These are phyloP conservation scores for Metarhizium guizhouense DNA, from an alignment of 2,329 filamentous ascomycete genomes.

Conservation along the genomic window DNA sequence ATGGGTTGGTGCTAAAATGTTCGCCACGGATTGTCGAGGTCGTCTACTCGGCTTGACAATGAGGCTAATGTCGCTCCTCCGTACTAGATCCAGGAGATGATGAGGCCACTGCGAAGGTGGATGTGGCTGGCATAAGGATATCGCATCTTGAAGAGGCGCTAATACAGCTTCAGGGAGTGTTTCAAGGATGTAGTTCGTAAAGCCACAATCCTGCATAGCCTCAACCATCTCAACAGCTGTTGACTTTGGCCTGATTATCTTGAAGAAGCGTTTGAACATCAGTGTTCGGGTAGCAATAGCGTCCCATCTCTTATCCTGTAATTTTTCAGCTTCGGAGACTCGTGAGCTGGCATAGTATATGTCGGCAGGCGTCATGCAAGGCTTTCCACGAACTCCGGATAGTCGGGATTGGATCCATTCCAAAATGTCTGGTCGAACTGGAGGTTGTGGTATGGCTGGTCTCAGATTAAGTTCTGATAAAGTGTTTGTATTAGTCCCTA, in stretches of 20 bases:
- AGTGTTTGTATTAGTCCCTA: conserved; percentile 5
- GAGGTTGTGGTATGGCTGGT: conserved; percentile 24
- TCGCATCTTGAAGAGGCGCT: conserved; percentile 71
- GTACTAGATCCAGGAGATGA: conserved; percentile 64
- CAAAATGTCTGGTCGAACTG: conserved; percentile 32
- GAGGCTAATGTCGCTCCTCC: conserved; percentile 70
- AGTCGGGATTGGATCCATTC: conserved; percentile 45
- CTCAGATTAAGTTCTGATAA: conserved; percentile 21
- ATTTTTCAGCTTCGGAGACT: conserved; percentile 24
- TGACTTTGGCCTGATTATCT: conserved; percentile 40
- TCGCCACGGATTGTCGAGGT: conserved; percentile 22
- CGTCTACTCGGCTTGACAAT: conserved; percentile 40
- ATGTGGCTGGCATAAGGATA: conserved; percentile 73
- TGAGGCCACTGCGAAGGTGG: conserved; percentile 71
- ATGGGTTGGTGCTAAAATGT: conserved; percentile 49
- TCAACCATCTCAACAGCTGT: conserved; percentile 59
- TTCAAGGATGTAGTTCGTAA: conserved; percentile 61
- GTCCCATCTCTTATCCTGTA: conserved; percentile 33
- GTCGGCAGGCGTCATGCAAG: conserved; percentile 35
- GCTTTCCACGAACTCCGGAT: conserved; percentile 23
- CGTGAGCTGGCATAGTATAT: conserved; percentile 32
- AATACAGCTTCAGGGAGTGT: conserved; percentile 80
- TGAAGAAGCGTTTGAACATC: conserved; percentile 61
- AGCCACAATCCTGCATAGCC: conserved; percentile 60
- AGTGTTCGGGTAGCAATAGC: conserved; percentile 55